Evolutionary conservation across 2,329 filamentous ascomycete genomes (phyloP), one percentile per base, ranked within the genome.

Genomic region (Epichloe gansuensis): DNA sequence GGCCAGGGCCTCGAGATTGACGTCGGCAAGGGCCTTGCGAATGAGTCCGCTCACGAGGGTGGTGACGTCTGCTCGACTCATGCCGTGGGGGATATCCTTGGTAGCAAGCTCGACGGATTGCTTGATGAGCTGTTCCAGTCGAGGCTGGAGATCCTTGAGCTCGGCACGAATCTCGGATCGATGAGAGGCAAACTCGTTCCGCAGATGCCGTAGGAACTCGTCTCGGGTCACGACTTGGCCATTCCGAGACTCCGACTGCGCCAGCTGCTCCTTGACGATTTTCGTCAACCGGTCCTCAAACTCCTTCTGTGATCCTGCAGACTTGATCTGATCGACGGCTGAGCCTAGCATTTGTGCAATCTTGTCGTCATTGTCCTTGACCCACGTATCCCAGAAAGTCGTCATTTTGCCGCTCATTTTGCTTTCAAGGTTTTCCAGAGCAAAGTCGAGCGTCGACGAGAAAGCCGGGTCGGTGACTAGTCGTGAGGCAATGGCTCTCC

Each of bases 371-470:
- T 82, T 82, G 17, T 70, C 70, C 41, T 65, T 66, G 31, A 79
- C 60, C 74, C 77, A 83, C 0, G 67, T 65, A 21, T 74, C 68
- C 77, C 78, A 82, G 4, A 69, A 65, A 39, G 53, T 66, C 1
- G 66, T 64, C 41, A 71, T 58, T 34, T 66, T 66, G 5, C 56
- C 53, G 47, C 67, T 59, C 3, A 71, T 25, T 1, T 54, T 55
- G 13, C 50, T 42, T 9, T 66, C 62, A 15, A 62, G 55, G 3
- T 57, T 57, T 1, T 64, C 59, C 1, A 63, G 21, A 4, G 55
- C 54, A 0, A 60, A 54, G 41, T 60, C 61, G n/a, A 68, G 55
- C 38, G 61, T 63, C 1, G 58, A 55, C 5, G 53, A 58, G 38
- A 63, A 65, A 23, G 55, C 56, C 17, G 62, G 57, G 42, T 70